Conservation (phyloP, 306 rosid genomes). For the Quercus gilva region DNA sequence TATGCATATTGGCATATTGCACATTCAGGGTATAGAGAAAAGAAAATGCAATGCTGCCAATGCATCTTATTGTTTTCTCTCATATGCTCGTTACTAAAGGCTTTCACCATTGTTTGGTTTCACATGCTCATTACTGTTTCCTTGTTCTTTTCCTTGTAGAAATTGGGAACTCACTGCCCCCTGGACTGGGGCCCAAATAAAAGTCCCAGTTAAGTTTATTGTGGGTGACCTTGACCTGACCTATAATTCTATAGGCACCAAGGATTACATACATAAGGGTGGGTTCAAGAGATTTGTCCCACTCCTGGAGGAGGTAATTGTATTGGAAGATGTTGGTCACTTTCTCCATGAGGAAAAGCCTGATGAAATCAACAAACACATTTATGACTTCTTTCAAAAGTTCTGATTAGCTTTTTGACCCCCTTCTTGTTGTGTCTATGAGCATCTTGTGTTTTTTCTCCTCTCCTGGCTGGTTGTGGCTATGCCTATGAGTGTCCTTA, state of each 20-base stretch:
- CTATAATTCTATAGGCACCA: slow-evolving; percentile 43
- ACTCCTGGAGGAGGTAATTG: slow-evolving; percentile 58
- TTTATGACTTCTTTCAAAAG: slow-evolving; percentile 54
- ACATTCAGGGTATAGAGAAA: no score
- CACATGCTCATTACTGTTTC: not conserved
- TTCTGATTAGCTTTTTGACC: slow-evolving; percentile 8
- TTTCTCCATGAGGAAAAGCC: slow-evolving; percentile 65
- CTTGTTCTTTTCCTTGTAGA: slow-evolving; percentile 37
- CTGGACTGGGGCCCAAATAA: slow-evolving; percentile 55
- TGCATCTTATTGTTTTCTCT: not conserved
- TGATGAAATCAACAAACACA: slow-evolving; percentile 57
- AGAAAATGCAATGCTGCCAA: no score
- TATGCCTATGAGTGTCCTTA: no score
- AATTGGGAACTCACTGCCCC: slow-evolving; percentile 84
- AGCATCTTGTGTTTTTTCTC: not conserved
- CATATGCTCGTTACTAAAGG: no score
- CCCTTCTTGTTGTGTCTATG: not conserved
- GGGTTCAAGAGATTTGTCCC: slow-evolving; percentile 69
- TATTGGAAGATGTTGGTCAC: slow-evolving; percentile 75
- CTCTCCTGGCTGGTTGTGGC: not conserved
- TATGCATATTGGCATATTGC: no score
- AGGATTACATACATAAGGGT: slow-evolving; percentile 79
- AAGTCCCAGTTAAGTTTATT: slow-evolving; percentile 73
- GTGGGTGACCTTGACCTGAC: slow-evolving; percentile 75
- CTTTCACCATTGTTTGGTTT: not conserved